Evolutionary conservation across 495 filamentous ascomycete genomes (phyloP), one percentile per base, ranked within the genome.

Genomic region (Pseudotulostoma volvatum): DNA sequence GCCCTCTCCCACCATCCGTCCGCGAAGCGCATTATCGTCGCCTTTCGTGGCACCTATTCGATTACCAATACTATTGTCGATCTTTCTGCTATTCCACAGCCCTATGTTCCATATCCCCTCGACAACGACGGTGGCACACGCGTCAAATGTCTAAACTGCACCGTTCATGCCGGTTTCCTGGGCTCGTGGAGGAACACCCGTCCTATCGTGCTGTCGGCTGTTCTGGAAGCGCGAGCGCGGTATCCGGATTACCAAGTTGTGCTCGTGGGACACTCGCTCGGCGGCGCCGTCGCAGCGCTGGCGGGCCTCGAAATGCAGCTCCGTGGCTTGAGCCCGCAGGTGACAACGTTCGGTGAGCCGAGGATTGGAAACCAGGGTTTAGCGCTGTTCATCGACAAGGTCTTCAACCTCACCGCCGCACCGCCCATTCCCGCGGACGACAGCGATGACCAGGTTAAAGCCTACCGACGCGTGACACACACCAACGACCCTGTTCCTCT

Each of bases 301-400:
- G 90, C 86, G 2, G 81, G 71, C 2, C 65, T 94, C 8, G 92
- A 96, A 47, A 71, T 81, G 54, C 46, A 65, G 32, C 51, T 74
- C 16, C 63, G 71, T 3, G 81, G 78, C 4, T 87, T 76, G 76
- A 54, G 76, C 9, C 77, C 84, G 1, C 54, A 56, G 17, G 77
- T 94, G 0, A 94, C 88, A 9, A 96, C 90, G 1, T 96, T 94
- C 53, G 90, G 90, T 11, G 85, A 96, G 53, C 90, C 90, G 14
- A 72, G 76, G 34, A 55, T 92, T 9, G 90, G 90, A 1, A 97
- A 96, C 56, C 50, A 59, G 18, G 76, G 54, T 4, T 68, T 96
- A 41, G 76, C 64, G 8, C 45, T 61, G 3, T 96, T 77, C 43
- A 52, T 93, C 3, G 72, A 90, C 46, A 45, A 54, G 0, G 62